phyloP scores from a whole-genome alignment of 2,329 filamentous ascomycete genomes.

The Talaromyces sp. region DNA sequence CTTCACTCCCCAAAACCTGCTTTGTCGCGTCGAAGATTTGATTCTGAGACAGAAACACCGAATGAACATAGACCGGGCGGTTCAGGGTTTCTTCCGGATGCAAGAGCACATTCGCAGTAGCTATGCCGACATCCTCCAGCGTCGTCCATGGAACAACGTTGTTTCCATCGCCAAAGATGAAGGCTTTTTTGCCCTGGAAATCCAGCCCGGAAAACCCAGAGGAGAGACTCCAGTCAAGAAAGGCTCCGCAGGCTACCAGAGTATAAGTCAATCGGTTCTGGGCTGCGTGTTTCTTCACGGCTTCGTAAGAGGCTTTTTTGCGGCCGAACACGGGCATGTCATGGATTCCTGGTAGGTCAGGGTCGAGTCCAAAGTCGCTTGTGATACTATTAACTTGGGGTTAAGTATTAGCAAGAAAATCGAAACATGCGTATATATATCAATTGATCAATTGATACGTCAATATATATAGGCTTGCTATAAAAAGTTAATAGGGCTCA shows the following conservation, averaged over 20 bases:
- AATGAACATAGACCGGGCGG: slow-evolving; percentile 13
- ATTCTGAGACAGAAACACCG: slow-evolving; percentile 10
- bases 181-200: slow-evolving; percentile 2
- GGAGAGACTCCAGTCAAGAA: slow-evolving; percentile 14
- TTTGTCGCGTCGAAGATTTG: slow-evolving; percentile 9
- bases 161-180: slow-evolving; percentile 7
- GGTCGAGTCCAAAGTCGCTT: slow-evolving; percentile 16
- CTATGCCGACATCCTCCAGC: slow-evolving; percentile 13
- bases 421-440: neutral
- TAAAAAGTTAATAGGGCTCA: neutral
- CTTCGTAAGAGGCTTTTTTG: slow-evolving; percentile 14
- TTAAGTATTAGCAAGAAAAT: neutral
- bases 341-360: slow-evolving; percentile 14
- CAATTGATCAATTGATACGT: neutral
- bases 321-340: slow-evolving; percentile 15
- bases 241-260: slow-evolving; percentile 8
- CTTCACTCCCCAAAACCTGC: slow-evolving; percentile 4
- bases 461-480: neutral
- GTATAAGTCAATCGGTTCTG: slow-evolving; percentile 13
- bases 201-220: slow-evolving; percentile 10
- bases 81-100: slow-evolving; percentile 12
- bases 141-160: slow-evolving; percentile 15
- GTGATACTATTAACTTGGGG: slow-evolving; percentile 8
- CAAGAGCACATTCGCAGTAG: slow-evolving; percentile 12
- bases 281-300: slow-evolving; percentile 13